Evolutionary conservation across 192 early-diverging fungal genomes (phyloP), one percentile per base, ranked within the genome.

Genomic region (Entophlyctis helioformis): DNA sequence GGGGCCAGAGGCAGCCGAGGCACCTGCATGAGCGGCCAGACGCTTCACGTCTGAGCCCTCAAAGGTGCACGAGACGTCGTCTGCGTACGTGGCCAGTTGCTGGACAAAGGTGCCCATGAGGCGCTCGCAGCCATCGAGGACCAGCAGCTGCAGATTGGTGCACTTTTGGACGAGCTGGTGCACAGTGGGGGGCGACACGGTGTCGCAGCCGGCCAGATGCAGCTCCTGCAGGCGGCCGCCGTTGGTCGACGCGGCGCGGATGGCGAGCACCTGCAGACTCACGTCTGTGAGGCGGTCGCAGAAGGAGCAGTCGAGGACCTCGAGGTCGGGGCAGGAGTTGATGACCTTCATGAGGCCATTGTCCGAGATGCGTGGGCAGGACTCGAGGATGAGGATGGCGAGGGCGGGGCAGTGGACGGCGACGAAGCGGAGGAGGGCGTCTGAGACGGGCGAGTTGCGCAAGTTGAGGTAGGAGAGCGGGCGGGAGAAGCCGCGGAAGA

Each of bases 61-160:
- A 18, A 69, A 50, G 3, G 62, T 24, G 40, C 71, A 73, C 36
- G 64, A 62, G 8, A 73, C 44, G 5, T 66, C 63, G 39, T 72
- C 63, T 4, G 28, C 40, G 33, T 54, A 44, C 9, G 39, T 56
- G 9, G 71, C 65, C 31, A 59, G 60, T 12, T 36, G 32, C 23
- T 69, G 55, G 23, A 73, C 48, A 31, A 40, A 69, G 12, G 54
- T 48, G 11, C 53, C 51, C 16, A 55, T 21, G 19, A 73, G 46
- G 26, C 49, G 37, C 16, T 69, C 71, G 35, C 71, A 73, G 20
- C 71, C 71, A 48, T 73, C 71, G 46, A 73, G 33, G 2, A 73
- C 64, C 25, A 73, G 54, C 11, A 66, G 39, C 28, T 64, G 46
- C 13, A 72, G 62, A 7, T 53, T 43, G 19, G 50, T 36, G 41